These are phyloP conservation scores for Triticum dicoccoides DNA, from an alignment of 176 grass and related monocot species.

Conservation along the genomic window DNA sequence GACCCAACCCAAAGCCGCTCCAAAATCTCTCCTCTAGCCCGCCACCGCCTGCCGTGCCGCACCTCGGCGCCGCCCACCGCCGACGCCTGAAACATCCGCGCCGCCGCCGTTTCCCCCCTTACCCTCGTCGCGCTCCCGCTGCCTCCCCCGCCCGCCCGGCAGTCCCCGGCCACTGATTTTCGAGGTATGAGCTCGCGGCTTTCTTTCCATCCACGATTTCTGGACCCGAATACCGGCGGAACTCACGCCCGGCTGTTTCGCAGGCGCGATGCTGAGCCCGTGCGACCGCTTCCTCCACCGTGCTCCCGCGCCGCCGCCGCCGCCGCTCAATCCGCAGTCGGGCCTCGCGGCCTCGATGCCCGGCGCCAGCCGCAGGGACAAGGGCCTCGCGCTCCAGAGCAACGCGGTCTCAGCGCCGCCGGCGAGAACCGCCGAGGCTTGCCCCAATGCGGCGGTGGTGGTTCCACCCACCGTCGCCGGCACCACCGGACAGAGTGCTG, in stretches of 20 bases:
- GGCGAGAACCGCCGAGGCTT: neutral
- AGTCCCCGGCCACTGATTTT: neutral
- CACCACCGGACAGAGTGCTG: neutral
- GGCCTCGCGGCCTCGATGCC: neutral
- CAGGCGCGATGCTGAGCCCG: conserved; percentile 42
- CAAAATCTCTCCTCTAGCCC: neutral
- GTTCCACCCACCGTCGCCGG: conserved; percentile 12
- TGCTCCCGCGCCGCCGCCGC: neutral
- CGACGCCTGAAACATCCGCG: neutral
- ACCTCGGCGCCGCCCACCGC: neutral
- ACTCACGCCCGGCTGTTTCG: neutral
- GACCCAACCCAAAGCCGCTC: neutral
- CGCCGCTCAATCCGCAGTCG: neutral
- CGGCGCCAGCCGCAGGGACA: conserved; percentile 13
- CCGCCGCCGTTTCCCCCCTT: neutral
- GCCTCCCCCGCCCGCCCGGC: neutral
- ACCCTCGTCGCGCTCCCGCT: neutral
- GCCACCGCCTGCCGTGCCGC: neutral
- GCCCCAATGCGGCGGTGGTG: neutral
- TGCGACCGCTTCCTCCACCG: conserved; percentile 45
- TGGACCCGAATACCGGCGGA: neutral
- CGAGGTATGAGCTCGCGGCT: neutral
- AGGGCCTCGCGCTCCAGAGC: conserved; percentile 1
- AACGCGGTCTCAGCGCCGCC: conserved; percentile 24
- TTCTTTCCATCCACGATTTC: neutral